A percentile compares a stretch with the other conserved stretches of the same genome.
phyloP scores from a whole-genome alignment of 176 grass and related monocot genomes.

The Zoysia pacifica region DNA sequence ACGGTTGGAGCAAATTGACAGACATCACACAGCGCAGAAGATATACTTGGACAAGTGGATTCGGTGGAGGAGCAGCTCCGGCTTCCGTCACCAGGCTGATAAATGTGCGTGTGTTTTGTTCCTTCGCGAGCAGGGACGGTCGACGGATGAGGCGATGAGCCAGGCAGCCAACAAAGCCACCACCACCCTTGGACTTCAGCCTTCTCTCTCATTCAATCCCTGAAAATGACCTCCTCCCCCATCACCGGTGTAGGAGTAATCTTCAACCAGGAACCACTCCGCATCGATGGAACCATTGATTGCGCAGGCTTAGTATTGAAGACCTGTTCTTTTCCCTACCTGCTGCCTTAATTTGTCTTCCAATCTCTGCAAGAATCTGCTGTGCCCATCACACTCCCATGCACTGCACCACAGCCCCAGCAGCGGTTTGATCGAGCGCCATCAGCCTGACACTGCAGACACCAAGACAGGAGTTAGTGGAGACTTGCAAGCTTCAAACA shows the following conservation, averaged over 20 bases:
- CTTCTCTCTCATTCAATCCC: background rate
- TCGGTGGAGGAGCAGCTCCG: background rate
- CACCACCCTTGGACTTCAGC: background rate
- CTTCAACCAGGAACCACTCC: conserved; percentile 46
- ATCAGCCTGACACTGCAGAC: background rate
- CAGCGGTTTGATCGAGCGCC: background rate
- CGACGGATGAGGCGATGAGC: background rate
- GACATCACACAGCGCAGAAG: background rate
- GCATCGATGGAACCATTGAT: conserved; percentile 51
- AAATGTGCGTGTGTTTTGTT: conserved; percentile 43
- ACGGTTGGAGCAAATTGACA: conserved; percentile 41
- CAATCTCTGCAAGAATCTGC: background rate
- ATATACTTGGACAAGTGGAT: background rate
- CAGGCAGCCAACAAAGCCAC: background rate
- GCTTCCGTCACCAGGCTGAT: background rate
- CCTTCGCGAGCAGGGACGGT: conserved; percentile 1
- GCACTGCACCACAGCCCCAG: background rate
- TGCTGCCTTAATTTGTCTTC: background rate
- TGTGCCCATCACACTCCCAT: background rate
- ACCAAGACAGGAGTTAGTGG: background rate
- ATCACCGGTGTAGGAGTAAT: conserved; percentile 4
- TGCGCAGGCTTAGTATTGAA: conserved; percentile 42
- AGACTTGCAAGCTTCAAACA: background rate
- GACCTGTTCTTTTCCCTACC: conserved; percentile 35
- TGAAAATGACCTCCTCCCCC: background rate